These are phyloP conservation scores for Piper betle DNA, from an alignment of 164 flowering plant genomes.

Conservation along the genomic window DNA sequence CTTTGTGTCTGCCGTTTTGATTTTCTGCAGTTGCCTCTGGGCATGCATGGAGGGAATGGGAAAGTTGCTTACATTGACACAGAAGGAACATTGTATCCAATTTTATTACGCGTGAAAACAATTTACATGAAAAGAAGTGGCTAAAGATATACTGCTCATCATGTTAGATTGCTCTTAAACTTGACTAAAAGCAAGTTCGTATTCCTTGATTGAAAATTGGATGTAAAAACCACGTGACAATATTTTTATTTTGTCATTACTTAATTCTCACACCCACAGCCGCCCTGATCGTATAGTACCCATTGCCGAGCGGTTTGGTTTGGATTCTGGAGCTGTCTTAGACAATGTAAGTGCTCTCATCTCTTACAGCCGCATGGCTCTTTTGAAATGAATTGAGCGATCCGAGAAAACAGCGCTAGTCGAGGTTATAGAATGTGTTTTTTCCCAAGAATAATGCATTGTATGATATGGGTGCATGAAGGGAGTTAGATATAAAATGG, in stretches of 20 bases:
- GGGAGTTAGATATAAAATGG: not conserved
- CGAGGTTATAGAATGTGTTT: not conserved
- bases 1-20: not conserved
- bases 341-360: constrained; percentile 56
- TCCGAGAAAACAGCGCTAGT: not conserved
- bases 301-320: constrained; percentile 94
- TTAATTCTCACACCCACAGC: constrained; percentile 25
- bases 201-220: too few relatives aligned
- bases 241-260: constrained; percentile 14
- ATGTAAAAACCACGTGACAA: too few relatives aligned
- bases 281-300: constrained; percentile 96
- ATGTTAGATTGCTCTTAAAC: too few relatives aligned
- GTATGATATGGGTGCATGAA: not conserved
- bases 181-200: too few relatives aligned
- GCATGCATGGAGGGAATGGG: constrained; percentile 93
- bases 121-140: too few relatives aligned
- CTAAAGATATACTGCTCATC: too few relatives aligned
- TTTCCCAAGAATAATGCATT: too few relatives aligned
- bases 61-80: constrained; percentile 98
- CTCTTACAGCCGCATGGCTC: not conserved
- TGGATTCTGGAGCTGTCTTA: constrained; percentile 96
- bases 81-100: constrained; percentile 98
- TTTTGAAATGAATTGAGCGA: too few relatives aligned
- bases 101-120: not conserved
- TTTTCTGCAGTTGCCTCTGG: constrained; percentile 68